phyloP scores from a whole-genome alignment of 306 rosid species.

The Prunus padus region DNA sequence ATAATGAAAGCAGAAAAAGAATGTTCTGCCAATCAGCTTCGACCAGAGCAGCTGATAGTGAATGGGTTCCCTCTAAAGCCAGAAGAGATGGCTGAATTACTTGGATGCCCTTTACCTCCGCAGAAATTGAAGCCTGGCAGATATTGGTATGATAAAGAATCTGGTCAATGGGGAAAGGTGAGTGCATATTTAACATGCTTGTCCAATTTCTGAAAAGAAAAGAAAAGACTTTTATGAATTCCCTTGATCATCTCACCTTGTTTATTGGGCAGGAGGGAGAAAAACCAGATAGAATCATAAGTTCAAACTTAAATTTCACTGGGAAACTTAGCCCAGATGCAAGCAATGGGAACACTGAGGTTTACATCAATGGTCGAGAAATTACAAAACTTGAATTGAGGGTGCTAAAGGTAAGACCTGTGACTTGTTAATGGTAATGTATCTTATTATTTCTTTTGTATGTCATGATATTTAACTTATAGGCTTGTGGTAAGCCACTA shows the following conservation, averaged over 20 bases:
- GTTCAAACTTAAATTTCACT: slow-evolving; percentile 86
- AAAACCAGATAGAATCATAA: slow-evolving; percentile 84
- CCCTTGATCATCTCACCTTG: slow-evolving; percentile 19
- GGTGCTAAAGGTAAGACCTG: slow-evolving; percentile 70
- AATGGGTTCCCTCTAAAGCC: slow-evolving; percentile 74
- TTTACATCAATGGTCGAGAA: slow-evolving; percentile 93
- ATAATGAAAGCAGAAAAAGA: slow-evolving; percentile 98
- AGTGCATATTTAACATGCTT: slow-evolving; percentile 25
- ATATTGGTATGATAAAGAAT: slow-evolving; percentile 99
- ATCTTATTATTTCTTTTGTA: slow-evolving; percentile 1
- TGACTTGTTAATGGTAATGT: slow-evolving; percentile 19
- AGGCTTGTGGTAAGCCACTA: slow-evolving; percentile 9
- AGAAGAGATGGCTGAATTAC: slow-evolving; percentile 89
- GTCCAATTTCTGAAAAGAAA: background rate
- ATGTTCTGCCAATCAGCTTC: slow-evolving; percentile 95
- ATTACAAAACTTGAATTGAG: slow-evolving; percentile 91
- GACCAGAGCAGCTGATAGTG: slow-evolving; percentile 90
- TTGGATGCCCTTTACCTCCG: slow-evolving; percentile 87
- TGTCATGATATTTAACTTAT: slow-evolving; percentile 18
- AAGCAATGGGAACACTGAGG: slow-evolving; percentile 92
- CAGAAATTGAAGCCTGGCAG: slow-evolving; percentile 88
- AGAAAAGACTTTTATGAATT: background rate
- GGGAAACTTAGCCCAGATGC: slow-evolving; percentile 80
- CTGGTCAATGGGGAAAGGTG: slow-evolving; percentile 99
- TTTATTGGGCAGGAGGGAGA: slow-evolving; percentile 77